These are phyloP conservation scores for Fusarium beomiforme DNA, from an alignment of 2,329 filamentous ascomycete genomes.

Conservation along the genomic window DNA sequence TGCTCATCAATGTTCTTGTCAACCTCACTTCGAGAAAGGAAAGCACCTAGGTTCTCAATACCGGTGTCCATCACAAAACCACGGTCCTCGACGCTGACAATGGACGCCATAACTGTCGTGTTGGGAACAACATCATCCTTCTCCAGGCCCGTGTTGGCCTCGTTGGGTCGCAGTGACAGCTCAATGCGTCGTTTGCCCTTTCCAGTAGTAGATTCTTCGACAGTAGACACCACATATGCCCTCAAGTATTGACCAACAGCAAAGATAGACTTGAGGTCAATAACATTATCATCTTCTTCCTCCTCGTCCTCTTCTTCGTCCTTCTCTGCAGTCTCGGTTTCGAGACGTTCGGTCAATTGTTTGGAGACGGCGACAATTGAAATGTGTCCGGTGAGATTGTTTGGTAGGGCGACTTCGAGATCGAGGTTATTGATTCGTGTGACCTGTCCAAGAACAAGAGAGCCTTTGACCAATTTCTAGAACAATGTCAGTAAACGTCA, in stretches of 20 bases:
- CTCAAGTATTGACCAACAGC: slow-evolving; percentile 87
- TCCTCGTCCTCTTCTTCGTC: slow-evolving; percentile 66
- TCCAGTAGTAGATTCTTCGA: slow-evolving; percentile 67
- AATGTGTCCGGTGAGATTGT: slow-evolving; percentile 90
- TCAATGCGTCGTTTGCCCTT: slow-evolving; percentile 86
- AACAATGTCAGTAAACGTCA: slow-evolving; percentile 37
- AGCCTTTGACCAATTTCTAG: slow-evolving; percentile 84
- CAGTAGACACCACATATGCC: slow-evolving; percentile 82
- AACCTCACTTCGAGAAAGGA: slow-evolving; percentile 86
- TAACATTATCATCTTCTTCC: slow-evolving; percentile 62
- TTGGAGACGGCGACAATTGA: slow-evolving; percentile 93
- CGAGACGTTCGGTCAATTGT: slow-evolving; percentile 78
- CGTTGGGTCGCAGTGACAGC: slow-evolving; percentile 81
- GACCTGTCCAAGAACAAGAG: slow-evolving; percentile 87
- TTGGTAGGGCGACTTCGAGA: slow-evolving; percentile 84
- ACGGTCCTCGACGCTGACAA: slow-evolving; percentile 94
- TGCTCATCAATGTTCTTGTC: slow-evolving; percentile 72
- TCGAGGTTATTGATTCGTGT: slow-evolving; percentile 82
- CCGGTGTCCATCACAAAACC: slow-evolving; percentile 94
- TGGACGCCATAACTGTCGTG: slow-evolving; percentile 84
- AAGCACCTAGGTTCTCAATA: slow-evolving; percentile 78
- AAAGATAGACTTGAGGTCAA: slow-evolving; percentile 82
- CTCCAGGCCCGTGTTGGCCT: slow-evolving; percentile 79
- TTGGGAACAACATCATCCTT: slow-evolving; percentile 79
- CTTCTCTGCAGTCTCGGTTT: slow-evolving; percentile 68